Conservation (phyloP, 306 rosid genomes). For the Cucumis cinereus region DNA sequence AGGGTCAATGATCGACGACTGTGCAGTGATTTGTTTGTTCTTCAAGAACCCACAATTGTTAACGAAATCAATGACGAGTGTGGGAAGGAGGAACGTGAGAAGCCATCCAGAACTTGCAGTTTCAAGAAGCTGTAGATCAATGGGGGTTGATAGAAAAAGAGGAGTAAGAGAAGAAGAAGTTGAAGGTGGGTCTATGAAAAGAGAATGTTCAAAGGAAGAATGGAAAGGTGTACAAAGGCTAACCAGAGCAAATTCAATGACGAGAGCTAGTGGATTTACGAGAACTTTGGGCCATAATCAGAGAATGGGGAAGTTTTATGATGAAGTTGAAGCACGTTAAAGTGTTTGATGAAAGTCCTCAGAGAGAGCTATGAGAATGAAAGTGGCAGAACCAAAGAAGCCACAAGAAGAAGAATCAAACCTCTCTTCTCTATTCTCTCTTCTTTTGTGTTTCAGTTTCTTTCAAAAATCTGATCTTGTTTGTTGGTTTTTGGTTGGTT, state of each 20-base stretch:
- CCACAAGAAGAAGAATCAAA: background rate
- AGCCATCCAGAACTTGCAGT: conserved; percentile 9
- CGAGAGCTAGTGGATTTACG: conserved; percentile 25
- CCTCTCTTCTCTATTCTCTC: background rate
- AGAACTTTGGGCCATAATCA: conserved; percentile 16
- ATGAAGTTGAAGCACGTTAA: conserved; percentile 2
- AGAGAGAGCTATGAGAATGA: background rate
- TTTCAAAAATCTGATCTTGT: background rate
- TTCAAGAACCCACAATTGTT: conserved; percentile 26
- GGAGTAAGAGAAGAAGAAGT: background rate
- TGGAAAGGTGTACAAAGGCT: conserved; percentile 34
- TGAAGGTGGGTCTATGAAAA: background rate
- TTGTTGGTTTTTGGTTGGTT: background rate
- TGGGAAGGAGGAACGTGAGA: background rate
- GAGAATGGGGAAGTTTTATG: conserved; percentile 13
- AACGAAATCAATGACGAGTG: background rate
- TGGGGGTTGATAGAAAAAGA: background rate
- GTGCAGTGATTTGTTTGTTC: conserved; percentile 60
- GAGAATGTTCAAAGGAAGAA: conserved; percentile 19
- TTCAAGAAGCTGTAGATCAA: conserved; percentile 11
- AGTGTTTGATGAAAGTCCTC: background rate
- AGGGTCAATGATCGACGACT: conserved; percentile 50
- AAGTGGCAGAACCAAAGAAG: background rate
- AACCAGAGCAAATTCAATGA: conserved; percentile 31
- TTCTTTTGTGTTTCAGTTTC: background rate